Base-by-base conservation (phyloP, 2,329 filamentous ascomycete species). In the Fusarium praegraminearum region DNA sequence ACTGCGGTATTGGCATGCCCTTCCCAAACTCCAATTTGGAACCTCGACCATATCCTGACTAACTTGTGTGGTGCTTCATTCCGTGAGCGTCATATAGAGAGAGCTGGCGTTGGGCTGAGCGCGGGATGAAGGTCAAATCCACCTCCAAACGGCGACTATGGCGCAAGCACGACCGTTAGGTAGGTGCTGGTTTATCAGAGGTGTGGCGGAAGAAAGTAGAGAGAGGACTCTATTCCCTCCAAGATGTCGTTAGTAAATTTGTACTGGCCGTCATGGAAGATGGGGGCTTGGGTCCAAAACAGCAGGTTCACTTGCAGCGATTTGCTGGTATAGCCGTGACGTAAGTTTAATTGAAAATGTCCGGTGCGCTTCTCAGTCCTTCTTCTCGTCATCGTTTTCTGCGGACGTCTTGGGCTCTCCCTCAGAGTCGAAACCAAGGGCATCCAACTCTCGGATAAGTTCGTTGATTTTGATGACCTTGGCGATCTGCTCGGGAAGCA, bases 381-480 rank as follows among this genome's bases (percentile, higher is more conserved):
- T 74, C 32, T 69, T 65, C 30, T 72, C 68, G 32, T 62, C 50
- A 22, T 64, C 63, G 16, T 58, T 57, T 3, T 58, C 45, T 24
- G 50, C 24, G 26, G 60, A 40, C 9, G 56, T 70, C 9, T 64
- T 84, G 3, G 81, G 80, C 69, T 94, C 91, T 4, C 91, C 93
- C 12, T 97, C 91, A 1, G 87, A 81, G 78, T 97, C 91, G 68
- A 98, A 93, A 0, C 95, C 95, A 30, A 99, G 84, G 4, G 88
- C 86, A 74, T 97, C 93, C 58, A 99, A 82, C 78, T 98, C 94
- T 15, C 94, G 88, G 61, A 98, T 90, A 52, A 99, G 86, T 82
- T 99, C 96, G 68, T 93, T 93, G 78, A 99, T 97, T 81, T 96
- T 97, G 79, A 97, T 97, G 57, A 99, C 93, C 83, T 99, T 99